These are phyloP conservation scores for Arachnopeziza araneosa DNA, from an alignment of 2,329 filamentous ascomycete species.

Conservation along the genomic window DNA sequence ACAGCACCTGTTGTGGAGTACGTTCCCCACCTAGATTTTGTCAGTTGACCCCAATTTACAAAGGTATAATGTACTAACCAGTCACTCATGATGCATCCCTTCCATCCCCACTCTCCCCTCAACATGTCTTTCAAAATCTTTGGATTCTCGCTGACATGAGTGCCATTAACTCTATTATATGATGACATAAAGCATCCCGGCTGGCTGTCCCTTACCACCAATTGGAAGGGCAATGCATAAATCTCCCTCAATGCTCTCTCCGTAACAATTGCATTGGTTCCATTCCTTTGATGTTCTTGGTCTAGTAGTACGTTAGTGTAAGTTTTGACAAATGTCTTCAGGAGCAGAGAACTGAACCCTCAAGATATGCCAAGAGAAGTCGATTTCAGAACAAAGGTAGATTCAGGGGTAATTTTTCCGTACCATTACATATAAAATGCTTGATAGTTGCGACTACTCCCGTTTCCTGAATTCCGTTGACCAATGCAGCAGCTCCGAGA, in stretches of 20 bases:
- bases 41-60: not conserved
- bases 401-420: conserved; percentile 27
- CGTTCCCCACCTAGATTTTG: conserved; percentile 37
- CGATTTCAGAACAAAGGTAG: not conserved
- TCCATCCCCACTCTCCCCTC: conserved; percentile 40
- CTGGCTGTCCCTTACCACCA: conserved; percentile 37
- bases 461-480: conserved; percentile 39
- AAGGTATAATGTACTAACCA: conserved; percentile 33
- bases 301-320: not conserved
- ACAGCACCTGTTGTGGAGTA: conserved; percentile 48
- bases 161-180: conserved; percentile 43
- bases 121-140: conserved; percentile 36
- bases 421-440: conserved; percentile 42
- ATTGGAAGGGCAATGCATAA: conserved; percentile 41
- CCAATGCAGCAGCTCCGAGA: conserved; percentile 37
- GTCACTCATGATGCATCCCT: conserved; percentile 43
- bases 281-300: conserved; percentile 26
- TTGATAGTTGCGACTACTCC: conserved; percentile 41
- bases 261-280: conserved; percentile 33
- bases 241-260: conserved; percentile 38
- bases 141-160: conserved; percentile 38
- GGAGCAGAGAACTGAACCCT: too few relatives aligned
- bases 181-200: conserved; percentile 43
- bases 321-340: not conserved
- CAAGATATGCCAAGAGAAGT: too few relatives aligned